Base-by-base conservation (phyloP, 1,139 yeast genomes). In the Blastobotrys proliferans region DNA sequence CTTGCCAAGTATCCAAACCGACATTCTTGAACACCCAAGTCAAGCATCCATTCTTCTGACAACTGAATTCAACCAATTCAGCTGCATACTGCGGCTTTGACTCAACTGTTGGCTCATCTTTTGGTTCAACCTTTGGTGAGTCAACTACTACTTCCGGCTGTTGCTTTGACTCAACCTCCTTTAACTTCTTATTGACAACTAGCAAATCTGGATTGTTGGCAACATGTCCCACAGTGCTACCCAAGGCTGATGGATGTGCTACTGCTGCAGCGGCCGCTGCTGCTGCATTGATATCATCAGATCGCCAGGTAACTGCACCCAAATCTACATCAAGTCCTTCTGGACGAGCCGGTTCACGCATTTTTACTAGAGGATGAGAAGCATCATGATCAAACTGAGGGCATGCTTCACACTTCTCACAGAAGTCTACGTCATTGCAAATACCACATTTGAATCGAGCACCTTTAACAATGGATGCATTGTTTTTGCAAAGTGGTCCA, bases 351-450 rank as follows among this genome's bases (percentile, higher is more conserved):
- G 44, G 40, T 18, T 28, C 26, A 40, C 45, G 20, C 28, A 55
- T 18, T 48, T 51, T 58, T 34, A 57, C 40, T 48, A 60, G 40
- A 10, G 58, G 55, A 36, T 60, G 64, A 14, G 46, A 21, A 14
- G 38, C 38, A 33, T 51, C 51, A 36, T 61, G 65, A 19, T 38
- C 41, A 14, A 45, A 43, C 17, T 21, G 39, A 8, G 60, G 58
- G 31, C 46, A 34, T 11, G 56, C 51, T 48, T 71, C 73, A 54
- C 83, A 78, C 9, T 53, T 48, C 24, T 63, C 67, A 57, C 83
- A 77, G 45, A 77, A 63, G 51, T 77, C 83, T 52, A 61, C 72
- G 51, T 77, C 72, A 1, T 56, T 49, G 52, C 83, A 77, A 16
- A 69, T 66, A 41, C 70, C 61, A 55, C 83, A 77, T 48, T 68